Base-by-base conservation (phyloP, 768 basidiomycete genomes). In the Pleurotus citrinopileatus region DNA sequence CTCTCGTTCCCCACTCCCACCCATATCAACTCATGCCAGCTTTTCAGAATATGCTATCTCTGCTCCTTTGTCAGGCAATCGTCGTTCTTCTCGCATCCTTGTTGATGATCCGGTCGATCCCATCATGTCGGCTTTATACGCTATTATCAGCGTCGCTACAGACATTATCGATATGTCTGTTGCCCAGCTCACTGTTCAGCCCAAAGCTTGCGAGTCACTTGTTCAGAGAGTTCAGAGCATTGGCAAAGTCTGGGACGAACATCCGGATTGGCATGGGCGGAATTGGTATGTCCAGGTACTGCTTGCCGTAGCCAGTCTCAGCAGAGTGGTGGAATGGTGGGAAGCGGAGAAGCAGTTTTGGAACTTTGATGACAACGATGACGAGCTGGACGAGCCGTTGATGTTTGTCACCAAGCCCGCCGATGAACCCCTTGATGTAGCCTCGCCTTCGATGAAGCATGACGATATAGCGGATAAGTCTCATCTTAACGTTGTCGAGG, bases 311-410 rank as follows among this genome's bases (percentile, higher is more conserved):
- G 97, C 97, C 27, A 94, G 92, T 63, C 84, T 99, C 58, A 91
- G 89, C 69, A 89, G 96, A 55, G 97, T 98, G 25, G 89, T 98
- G 58, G 97, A 98, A 65, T 99, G 97, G 96, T 98, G 94, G 94
- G 95, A 97, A 70, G 97, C 97, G 9, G 96, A 98, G 75, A 95
- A 95, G 65, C 93, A 95, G 61, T 99, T 99, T 70, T 99, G 97
- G 97, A 97, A 97, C 64, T 98, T 98, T 66, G 91, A 95, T 64
- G 91, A 93, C 65, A 87, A 89, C 57, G 89, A 90, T 42, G 87
- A 91, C 55, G 93, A 94, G 61, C 85, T 89, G 65, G 89, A 92
- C 53, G 96, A 98, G 60, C 92, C 93, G 1, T 73, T 98, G 46
- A 83, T 87, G 60, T 98, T 98, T 64, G 93, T 98, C 53, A 87